Evolutionary conservation across 768 basidiomycete genomes (phyloP), one percentile per base, ranked within the genome.

Genomic region (Mycena sanguinolenta): DNA sequence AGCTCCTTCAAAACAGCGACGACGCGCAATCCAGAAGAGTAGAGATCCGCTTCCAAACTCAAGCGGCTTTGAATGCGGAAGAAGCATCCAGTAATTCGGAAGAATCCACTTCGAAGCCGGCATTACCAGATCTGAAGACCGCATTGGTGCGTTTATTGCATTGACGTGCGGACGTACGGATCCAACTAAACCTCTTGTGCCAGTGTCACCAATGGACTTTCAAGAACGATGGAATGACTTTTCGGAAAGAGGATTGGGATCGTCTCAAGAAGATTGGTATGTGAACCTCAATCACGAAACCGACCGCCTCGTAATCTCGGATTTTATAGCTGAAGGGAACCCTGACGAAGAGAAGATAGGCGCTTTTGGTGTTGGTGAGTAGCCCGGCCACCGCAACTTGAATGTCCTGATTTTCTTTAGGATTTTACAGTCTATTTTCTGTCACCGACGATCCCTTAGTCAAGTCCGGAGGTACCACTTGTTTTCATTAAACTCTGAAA

Each of bases 331-430:
- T 13, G 93, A 95, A 75, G 96, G 97, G 0, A 98, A 98, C 77
- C 96, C 96, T 0, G 94, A 96, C 73, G 95, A 97, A 79, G 91
- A 93, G 79, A 96, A 96, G 84, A 96, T 99, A 55, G 97, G 97
- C 17, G 95, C 96, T n/a, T 95, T 95, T 74, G 95, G 94, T 64
- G 88, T 79, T 23, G 53, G 58, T 59, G 4, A 13, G 62, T 55
- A 12, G 36, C 39, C 23, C 13, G 32, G 27, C 23, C 38, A 30
- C 9, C 30, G 23, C 30, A 19, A n/a, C 14, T 39, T 30, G 8
- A 27, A 19, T 27, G 36, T 30, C 16, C 52, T 32, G 59, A 27
- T 27, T 21, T 46, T 46, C 17, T 38, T 53, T 28, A 90, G 90
- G 91, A 7, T 93, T 94, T 79, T 94, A 95, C 75, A 92, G 92